Conservation (phyloP, 345 rosid genomes). For the Salix arbutifolia region DNA sequence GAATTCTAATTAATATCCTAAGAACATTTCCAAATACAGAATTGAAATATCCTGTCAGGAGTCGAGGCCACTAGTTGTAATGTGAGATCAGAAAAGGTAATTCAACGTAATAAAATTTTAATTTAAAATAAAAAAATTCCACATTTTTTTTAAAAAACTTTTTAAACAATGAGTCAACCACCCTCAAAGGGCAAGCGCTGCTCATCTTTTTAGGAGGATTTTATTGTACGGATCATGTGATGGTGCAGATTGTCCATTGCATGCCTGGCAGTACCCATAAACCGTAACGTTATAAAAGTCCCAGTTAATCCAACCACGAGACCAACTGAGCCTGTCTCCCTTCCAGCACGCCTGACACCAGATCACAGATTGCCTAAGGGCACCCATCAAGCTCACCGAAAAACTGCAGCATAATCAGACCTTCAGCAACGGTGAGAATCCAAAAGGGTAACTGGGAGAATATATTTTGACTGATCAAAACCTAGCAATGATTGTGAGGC, state of each 20-base stretch:
- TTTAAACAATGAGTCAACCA: neutral
- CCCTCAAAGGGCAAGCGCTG: neutral
- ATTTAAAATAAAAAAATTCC: too few species aligned
- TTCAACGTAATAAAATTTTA: too few species aligned
- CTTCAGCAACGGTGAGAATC: too few species aligned
- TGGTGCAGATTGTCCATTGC: neutral
- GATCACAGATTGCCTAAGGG: neutral
- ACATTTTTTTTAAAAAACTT: too few species aligned
- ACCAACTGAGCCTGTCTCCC: neutral
- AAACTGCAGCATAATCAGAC: neutral
- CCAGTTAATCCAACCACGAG: neutral
- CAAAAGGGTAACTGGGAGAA: neutral
- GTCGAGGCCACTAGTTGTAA: too few species aligned
- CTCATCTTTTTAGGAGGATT: neutral
- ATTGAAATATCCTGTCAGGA: too few species aligned
- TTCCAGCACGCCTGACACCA: neutral
- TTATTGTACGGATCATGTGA: neutral
- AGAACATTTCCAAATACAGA: too few species aligned
- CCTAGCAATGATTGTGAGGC: neutral
- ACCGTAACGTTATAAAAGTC: neutral
- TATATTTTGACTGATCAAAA: neutral
- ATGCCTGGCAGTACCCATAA: neutral
- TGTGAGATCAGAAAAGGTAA: too few species aligned
- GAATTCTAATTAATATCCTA: too few species aligned
- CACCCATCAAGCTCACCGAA: neutral